Base-by-base conservation (phyloP, 116 monocot species). In the Phalaenopsis hybrid region DNA sequence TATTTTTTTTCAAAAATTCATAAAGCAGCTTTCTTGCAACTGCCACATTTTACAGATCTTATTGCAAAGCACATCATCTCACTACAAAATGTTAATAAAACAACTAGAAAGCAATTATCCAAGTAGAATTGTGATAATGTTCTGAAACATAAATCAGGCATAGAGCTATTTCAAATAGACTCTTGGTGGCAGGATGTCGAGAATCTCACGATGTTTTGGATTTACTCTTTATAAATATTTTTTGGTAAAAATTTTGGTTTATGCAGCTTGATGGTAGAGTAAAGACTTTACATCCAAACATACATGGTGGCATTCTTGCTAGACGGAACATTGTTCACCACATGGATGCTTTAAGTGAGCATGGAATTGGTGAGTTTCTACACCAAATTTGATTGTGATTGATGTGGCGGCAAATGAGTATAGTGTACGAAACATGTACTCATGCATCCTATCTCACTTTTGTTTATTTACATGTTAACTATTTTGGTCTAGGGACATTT, bases 281-380 rank as follows among this genome's bases (percentile, higher is more conserved):
- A 7, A 99, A 99, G 83, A 99, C 98, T 78, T 85, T 99, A 76
- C 98, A 99, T 91, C 98, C 98, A 82, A 85, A 81, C 69, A 86
- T 99, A 86, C 98, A 95, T 89, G 95, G 92, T 55, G 98, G 95
- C 33, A 99, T 99, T 86, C 98, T 99, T 83, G 98, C 98, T 85
- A 82, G 93, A 85, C 92, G 98, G 89, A 93, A 99, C 82, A 78
- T 89, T 31, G 70, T 43, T 41, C 82, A 84, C 81, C 98, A 99
- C 85, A 90, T 95, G 89, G 92, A 92, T 79, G 89, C 95, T 51
- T 83, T 99, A 63, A 87, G 83, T 77, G 85, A 84, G 48, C 92
- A 91, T 87, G 92, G 88, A 75, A 99, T 99, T 84, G 90, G 98
- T 99, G 83, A 87, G 85, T 80, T 67, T 68, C 17, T 55, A 12